A percentile compares a stretch with the other conserved stretches of the same genome.
Conservation (phyloP, 805 yeast species). For the Candida oleophila region DNA sequence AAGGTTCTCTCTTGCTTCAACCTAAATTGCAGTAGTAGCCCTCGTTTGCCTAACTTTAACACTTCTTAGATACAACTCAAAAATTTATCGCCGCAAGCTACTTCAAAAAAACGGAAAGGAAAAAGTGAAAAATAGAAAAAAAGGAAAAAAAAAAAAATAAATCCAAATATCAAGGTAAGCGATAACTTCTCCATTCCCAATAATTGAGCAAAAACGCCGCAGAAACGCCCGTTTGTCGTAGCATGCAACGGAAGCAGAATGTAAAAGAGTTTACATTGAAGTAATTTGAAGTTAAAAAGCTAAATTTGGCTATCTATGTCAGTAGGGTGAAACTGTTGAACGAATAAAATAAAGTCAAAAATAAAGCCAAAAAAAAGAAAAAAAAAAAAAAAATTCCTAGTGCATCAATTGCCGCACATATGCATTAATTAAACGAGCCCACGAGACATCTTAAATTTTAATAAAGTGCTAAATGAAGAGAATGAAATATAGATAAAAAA, state of each 20-base stretch:
- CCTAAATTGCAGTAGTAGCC: not conserved
- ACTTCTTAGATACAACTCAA: not conserved
- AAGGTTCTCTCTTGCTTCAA: not conserved
- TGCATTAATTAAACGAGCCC: conserved; percentile 7
- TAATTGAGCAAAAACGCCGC: too few species aligned
- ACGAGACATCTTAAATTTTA: conserved; percentile 3
- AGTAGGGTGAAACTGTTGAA: too few species aligned
- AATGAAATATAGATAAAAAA: too few species aligned
- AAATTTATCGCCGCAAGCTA: not conserved
- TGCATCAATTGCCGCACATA: not conserved
- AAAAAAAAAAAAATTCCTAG: not conserved
- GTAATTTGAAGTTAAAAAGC: not conserved
- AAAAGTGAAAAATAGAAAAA: too few species aligned
- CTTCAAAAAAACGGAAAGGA: too few species aligned
- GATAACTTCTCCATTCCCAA: too few species aligned
- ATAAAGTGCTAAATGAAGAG: not conserved
- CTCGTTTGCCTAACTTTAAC: not conserved
- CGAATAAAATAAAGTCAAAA: too few species aligned
- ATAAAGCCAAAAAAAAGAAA: not conserved
- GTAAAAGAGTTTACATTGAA: not conserved
- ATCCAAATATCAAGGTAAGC: too few species aligned
- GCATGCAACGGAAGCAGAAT: too few species aligned
- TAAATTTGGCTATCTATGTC: not conserved
- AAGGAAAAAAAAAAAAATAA: too few species aligned
- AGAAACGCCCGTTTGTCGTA: not conserved